phyloP scores from a whole-genome alignment of 179 eudicot genomes.

The Silene noctiflora region DNA sequence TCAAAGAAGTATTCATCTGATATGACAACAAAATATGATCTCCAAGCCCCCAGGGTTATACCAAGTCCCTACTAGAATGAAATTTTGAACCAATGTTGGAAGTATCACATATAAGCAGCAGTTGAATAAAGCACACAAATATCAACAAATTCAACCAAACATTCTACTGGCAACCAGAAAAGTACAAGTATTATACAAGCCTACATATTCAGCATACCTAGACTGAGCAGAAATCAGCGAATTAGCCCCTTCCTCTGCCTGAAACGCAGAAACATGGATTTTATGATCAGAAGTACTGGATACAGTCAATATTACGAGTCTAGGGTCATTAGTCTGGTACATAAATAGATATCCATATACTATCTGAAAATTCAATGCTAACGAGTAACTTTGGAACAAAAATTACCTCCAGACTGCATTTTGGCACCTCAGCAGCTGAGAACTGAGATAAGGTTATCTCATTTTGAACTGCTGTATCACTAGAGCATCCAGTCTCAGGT shows the following conservation, averaged over 20 bases:
- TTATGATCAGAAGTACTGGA: background rate
- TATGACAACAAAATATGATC: background rate
- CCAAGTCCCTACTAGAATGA: background rate
- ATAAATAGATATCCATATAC: background rate
- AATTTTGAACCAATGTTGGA: background rate
- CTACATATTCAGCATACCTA: conserved; percentile 21
- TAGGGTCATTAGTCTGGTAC: background rate
- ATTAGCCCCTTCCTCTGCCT: conserved; percentile 20
- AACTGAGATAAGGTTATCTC: conserved; percentile 62
- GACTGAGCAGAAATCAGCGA: conserved; percentile 17
- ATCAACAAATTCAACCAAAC: background rate
- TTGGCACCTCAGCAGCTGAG: conserved; percentile 76
- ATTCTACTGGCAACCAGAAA: background rate
- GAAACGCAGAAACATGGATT: conserved; percentile 24
- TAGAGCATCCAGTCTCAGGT: conserved; percentile 40
- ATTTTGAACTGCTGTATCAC: conserved; percentile 35
- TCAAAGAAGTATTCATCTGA: background rate
- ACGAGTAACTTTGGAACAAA: background rate
- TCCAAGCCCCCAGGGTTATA: background rate
- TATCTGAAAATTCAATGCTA: background rate
- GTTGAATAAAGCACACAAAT: background rate
- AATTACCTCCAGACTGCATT: conserved; percentile 35
- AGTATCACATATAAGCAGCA: background rate
- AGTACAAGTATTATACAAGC: background rate
- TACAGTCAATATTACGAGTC: background rate